Base-by-base conservation (phyloP, 1,139 yeast genomes). In the Yamadazyma aaseri region DNA sequence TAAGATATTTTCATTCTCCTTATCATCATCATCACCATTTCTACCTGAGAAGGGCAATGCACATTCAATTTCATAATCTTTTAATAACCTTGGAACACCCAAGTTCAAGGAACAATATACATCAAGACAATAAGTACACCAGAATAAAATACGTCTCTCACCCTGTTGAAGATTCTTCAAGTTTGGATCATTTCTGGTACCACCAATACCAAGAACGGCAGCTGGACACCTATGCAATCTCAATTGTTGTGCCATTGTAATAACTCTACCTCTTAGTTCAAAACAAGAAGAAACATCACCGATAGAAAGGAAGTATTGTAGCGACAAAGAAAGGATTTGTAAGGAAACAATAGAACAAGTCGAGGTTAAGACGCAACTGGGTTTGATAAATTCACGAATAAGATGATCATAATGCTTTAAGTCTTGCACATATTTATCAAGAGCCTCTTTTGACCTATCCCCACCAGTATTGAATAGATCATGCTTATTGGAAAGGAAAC, bases 201-300 rank as follows among this genome's bases (percentile, higher is more conserved):
- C 59, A 35, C 59, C 55, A 15, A 65, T 51, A 0, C 73, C 73
- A 34, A 83, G 60, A 5, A 87, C 90, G 0, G 94, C 90, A 10
- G 90, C 84, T 10, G 95, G 96, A 58, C 95, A 84, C 45, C 95
- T 72, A 53, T 87, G 95, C 33, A 89, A 66, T 47, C 96, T 76
- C 35, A 89, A 63, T 47, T 89, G 94, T 50, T 86, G 95, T 2
- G 92, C 83, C 90, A 86, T 84, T 17, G 89, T 80, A 5, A 83
- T 79, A 6, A 84, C 81, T 47, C 82, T 67, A 28, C 92, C 90
- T 41, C 96, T 69, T 29, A 83, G 66, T 39, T 81, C 84, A 61
- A 86, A 87, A 39, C 89, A 73, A 1, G 87, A 80, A 10, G 79
- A 73, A 26, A 80, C 73, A 54, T 85, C 89, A 11, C 95, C 95